A percentile compares a stretch with the other conserved stretches of the same genome.
Conservation (phyloP, 345 rosid species). For the Adansonia digitata region DNA sequence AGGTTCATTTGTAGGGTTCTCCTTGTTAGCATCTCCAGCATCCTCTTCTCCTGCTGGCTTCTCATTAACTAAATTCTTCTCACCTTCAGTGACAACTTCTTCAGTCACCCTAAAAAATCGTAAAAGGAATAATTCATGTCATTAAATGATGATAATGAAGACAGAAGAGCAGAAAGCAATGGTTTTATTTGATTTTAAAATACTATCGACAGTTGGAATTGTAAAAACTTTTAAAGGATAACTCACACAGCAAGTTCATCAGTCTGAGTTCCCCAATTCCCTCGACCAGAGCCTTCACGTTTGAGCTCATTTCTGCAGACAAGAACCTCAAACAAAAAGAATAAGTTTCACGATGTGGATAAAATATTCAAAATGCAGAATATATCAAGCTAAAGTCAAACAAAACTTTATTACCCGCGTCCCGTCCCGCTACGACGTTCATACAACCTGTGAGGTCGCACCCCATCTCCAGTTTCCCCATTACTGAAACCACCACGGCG, state of each 20-base stretch:
- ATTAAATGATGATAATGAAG: background rate
- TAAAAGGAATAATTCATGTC: background rate
- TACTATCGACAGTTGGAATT: background rate
- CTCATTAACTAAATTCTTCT: slow-evolving; percentile 52
- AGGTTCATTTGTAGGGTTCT: slow-evolving; percentile 25
- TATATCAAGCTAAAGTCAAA: background rate
- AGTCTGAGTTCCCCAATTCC: slow-evolving; percentile 79
- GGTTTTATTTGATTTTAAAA: background rate
- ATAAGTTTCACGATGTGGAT: background rate
- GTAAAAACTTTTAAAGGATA: background rate
- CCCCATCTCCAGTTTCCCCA: slow-evolving; percentile 66
- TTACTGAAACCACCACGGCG: slow-evolving; percentile 63
- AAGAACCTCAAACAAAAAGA: background rate
- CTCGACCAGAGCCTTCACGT: slow-evolving; percentile 87
- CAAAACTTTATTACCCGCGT: slow-evolving; percentile 52
- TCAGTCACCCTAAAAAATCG: slow-evolving; percentile 48
- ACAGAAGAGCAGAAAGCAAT: background rate
- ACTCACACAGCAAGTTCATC: slow-evolving; percentile 76
- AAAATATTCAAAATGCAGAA: background rate
- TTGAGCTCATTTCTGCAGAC: slow-evolving; percentile 52
- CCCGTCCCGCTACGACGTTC: slow-evolving; percentile 94
- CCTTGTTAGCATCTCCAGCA: slow-evolving; percentile 47
- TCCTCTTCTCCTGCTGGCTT: slow-evolving; percentile 59
- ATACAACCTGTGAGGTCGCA: slow-evolving; percentile 51
- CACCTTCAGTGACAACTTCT: slow-evolving; percentile 49